Percentiles rank a stretch among this genome's conserved stretches.
phyloP scores from a whole-genome alignment of 2,329 filamentous ascomycete genomes.

The Ceratocystis lukuohia region DNA sequence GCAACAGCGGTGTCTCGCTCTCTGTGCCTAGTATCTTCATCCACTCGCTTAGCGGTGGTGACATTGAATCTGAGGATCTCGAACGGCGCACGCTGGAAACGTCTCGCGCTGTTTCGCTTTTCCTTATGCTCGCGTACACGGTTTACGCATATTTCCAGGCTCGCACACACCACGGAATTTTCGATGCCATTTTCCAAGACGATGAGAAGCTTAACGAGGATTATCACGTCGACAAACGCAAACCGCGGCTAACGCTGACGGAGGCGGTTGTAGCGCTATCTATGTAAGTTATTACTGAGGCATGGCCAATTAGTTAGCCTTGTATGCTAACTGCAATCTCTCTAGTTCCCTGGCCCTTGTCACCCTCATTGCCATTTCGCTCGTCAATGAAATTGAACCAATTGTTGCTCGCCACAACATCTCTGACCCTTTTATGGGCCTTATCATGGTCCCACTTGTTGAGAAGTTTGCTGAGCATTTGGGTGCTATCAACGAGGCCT shows the following conservation, averaged over 20 bases:
- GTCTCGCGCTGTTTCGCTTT: slow-evolving; percentile 55
- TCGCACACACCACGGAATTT: slow-evolving; percentile 63
- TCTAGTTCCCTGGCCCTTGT: slow-evolving; percentile 53
- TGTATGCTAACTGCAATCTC: background rate
- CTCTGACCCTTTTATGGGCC: slow-evolving; percentile 44
- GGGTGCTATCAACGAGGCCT: slow-evolving; percentile 73
- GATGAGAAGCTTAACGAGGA: slow-evolving; percentile 58
- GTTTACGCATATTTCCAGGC: slow-evolving; percentile 61
- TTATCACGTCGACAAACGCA: slow-evolving; percentile 42
- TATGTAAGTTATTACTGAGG: slow-evolving; percentile 3
- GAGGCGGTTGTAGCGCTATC: slow-evolving; percentile 55
- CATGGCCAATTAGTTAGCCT: background rate
- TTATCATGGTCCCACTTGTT: slow-evolving; percentile 69
- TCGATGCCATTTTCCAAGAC: slow-evolving; percentile 56
- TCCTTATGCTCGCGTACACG: slow-evolving; percentile 55
- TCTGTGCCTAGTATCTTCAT: slow-evolving; percentile 43
- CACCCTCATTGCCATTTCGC: slow-evolving; percentile 56
- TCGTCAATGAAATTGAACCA: slow-evolving; percentile 58
- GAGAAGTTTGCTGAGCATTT: slow-evolving; percentile 81
- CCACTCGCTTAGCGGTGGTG: slow-evolving; percentile 30
- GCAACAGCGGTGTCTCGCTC: slow-evolving; percentile 27
- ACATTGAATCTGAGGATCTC: slow-evolving; percentile 30
- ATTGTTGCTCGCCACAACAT: slow-evolving; percentile 36
- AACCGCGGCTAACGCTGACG: slow-evolving; percentile 59
- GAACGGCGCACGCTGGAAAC: slow-evolving; percentile 45